phyloP scores from a whole-genome alignment of 305 asterid species.

The Petunia hybrid region DNA sequence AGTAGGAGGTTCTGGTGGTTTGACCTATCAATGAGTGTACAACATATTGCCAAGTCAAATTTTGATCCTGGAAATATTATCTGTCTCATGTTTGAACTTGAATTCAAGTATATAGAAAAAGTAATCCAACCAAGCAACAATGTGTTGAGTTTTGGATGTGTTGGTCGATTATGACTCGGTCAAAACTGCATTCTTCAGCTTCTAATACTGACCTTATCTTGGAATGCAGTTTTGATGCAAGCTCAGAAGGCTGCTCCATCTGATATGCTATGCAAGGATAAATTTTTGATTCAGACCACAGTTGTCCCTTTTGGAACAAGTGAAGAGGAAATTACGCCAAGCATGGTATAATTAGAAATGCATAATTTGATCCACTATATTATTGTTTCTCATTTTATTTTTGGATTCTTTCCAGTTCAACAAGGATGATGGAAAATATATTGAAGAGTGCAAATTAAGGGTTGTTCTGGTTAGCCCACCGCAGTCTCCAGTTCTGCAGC shows the following conservation, averaged over 20 bases:
- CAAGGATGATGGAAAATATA: conserved; percentile 59
- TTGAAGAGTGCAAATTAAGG: conserved; percentile 87
- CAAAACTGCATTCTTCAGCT: not conserved
- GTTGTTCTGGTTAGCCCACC: conserved; percentile 66
- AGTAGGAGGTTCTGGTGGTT: conserved; percentile 4
- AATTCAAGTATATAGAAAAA: not conserved
- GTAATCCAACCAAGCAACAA: not conserved
- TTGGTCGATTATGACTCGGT: conserved; percentile 13
- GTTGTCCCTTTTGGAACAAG: conserved; percentile 73
- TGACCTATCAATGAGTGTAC: conserved; percentile 23
- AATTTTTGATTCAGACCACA: conserved; percentile 84
- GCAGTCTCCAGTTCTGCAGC: conserved; percentile 57
- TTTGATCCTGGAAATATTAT: conserved; percentile 6
- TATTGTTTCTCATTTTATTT: conserved; percentile 35
- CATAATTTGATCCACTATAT: conserved; percentile 18
- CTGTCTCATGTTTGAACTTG: not conserved
- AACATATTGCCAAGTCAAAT: not conserved
- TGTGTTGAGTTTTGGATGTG: not conserved
- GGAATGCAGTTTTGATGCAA: conserved; percentile 80
- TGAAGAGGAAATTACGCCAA: conserved; percentile 73
- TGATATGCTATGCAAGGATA: conserved; percentile 83
- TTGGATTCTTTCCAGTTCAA: conserved; percentile 58
- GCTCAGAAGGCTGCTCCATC: conserved; percentile 72
- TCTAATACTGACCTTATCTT: conserved; percentile 37
- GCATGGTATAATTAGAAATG: conserved; percentile 61